These are phyloP conservation scores for Colletotrichum australisinense DNA, from an alignment of 2,329 filamentous ascomycete species.

Conservation along the genomic window DNA sequence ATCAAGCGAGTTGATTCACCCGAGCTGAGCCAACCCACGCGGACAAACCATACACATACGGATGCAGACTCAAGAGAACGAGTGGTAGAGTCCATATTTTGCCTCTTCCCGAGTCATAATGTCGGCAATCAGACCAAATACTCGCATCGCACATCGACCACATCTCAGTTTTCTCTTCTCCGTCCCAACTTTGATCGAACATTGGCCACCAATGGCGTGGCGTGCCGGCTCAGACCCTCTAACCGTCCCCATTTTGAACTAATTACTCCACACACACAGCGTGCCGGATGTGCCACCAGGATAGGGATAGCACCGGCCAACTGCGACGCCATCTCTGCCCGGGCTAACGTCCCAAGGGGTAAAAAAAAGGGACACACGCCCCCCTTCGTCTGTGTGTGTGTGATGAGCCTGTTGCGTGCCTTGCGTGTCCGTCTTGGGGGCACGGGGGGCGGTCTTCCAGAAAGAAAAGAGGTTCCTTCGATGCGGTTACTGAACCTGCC, in stretches of 20 bases:
- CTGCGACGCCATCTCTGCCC: slow-evolving; percentile 17
- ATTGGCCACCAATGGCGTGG: slow-evolving; percentile 14
- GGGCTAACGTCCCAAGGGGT: slow-evolving; percentile 24
- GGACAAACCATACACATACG: background rate
- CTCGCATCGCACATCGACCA: background rate
- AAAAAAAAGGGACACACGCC: background rate
- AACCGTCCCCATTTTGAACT: background rate
- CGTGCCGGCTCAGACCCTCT: slow-evolving; percentile 1
- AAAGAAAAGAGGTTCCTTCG: slow-evolving; percentile 8
- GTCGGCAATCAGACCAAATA: slow-evolving; percentile 12
- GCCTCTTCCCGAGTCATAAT: slow-evolving; percentile 13
- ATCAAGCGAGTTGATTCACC: background rate
- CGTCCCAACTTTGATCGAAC: slow-evolving; percentile 13
- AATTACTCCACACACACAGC: slow-evolving; percentile 6
- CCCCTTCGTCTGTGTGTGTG: background rate
- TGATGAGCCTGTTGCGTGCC: background rate
- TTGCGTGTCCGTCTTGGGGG: background rate
- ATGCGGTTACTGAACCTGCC: slow-evolving; percentile 21
- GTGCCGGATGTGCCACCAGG: slow-evolving; percentile 35
- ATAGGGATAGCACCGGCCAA: slow-evolving; percentile 34
- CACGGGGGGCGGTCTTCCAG: slow-evolving; percentile 16
- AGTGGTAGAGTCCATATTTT: background rate
- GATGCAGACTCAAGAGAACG: background rate
- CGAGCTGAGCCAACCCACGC: background rate
- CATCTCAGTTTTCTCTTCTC: background rate